Percentiles rank a stretch among this genome's conserved stretches.
Evolutionary conservation across 2,329 filamentous ascomycete genomes (phyloP).

Genomic region (Lachnellula occidentalis): DNA sequence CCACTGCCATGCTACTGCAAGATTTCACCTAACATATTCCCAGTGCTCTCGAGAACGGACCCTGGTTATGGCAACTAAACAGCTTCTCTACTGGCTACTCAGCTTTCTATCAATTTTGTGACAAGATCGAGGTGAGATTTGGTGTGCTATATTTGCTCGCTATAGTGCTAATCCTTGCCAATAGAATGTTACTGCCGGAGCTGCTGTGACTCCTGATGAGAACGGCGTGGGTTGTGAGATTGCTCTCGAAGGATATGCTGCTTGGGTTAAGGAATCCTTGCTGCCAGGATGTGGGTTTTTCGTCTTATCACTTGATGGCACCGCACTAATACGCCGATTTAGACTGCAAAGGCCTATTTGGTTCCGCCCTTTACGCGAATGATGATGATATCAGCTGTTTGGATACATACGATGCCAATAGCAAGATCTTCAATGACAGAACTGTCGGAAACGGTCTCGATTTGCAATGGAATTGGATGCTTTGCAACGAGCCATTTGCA

Average conservation of each 20-base stretch:
- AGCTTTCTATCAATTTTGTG: conserved; percentile 39
- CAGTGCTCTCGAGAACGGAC: conserved; percentile 48
- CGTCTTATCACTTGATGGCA: neutral
- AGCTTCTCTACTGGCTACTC: conserved; percentile 45
- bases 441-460: conserved; percentile 41
- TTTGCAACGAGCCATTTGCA: conserved; percentile 58
- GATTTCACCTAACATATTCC: conserved; percentile 1
- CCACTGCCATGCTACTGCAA: neutral
- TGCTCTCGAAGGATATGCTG: conserved; percentile 48
- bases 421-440: conserved; percentile 45
- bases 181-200: conserved; percentile 32
- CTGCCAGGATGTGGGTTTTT: conserved; percentile 43
- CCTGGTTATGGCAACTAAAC: conserved; percentile 53
- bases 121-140: conserved; percentile 34
- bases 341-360: conserved; percentile 41
- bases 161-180: neutral
- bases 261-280: conserved; percentile 43
- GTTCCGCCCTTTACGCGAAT: conserved; percentile 43
- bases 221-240: conserved; percentile 48
- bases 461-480: conserved; percentile 55
- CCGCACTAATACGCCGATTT: neutral
- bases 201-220: conserved; percentile 29
- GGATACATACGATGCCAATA: conserved; percentile 46
- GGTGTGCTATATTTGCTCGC: neutral
- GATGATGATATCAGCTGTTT: conserved; percentile 43